Conservation (phyloP, 2,329 filamentous ascomycete species). For the Alternaria brassicicola region DNA sequence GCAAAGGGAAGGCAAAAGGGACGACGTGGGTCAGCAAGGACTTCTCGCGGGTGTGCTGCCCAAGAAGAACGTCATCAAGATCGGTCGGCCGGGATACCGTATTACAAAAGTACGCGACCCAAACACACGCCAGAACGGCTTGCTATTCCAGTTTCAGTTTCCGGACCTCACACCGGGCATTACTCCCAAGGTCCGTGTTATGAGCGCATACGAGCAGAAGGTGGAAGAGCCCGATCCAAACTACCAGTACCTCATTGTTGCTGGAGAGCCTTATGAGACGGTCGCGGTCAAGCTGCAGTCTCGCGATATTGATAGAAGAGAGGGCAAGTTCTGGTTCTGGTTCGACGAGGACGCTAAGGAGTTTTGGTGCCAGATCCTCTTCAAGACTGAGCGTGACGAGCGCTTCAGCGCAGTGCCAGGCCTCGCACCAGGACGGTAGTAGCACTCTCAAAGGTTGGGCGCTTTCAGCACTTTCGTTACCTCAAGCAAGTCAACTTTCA, state of each 20-base stretch:
- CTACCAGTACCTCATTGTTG: conserved; percentile 93
- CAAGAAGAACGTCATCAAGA: conserved; percentile 88
- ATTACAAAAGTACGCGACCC: conserved; percentile 96
- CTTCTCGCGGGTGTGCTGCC: conserved; percentile 71
- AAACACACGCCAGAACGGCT: conserved; percentile 82
- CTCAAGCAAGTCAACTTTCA: neutral
- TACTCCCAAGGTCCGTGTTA: conserved; percentile 86
- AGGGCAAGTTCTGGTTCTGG: conserved; percentile 89
- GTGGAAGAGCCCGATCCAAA: conserved; percentile 90
- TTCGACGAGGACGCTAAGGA: conserved; percentile 96
- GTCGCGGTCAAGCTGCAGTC: conserved; percentile 96
- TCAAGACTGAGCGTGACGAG: conserved; percentile 98
- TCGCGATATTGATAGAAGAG: conserved; percentile 86
- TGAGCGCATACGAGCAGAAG: conserved; percentile 97
- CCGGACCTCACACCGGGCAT: conserved; percentile 82
- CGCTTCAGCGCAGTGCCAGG: conserved; percentile 73
- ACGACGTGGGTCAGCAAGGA: conserved; percentile 72
- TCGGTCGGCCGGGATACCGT: conserved; percentile 94
- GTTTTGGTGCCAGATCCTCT: conserved; percentile 97
- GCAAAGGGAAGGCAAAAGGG: conserved; percentile 81
- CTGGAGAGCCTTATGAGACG: conserved; percentile 97
- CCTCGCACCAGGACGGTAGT: conserved; percentile 57
- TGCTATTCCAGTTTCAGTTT: conserved; percentile 96
- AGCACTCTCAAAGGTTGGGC: neutral
- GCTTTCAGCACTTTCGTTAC: neutral